phyloP scores from a whole-genome alignment of 768 basidiomycete genomes.

The Cyathus striatus region DNA sequence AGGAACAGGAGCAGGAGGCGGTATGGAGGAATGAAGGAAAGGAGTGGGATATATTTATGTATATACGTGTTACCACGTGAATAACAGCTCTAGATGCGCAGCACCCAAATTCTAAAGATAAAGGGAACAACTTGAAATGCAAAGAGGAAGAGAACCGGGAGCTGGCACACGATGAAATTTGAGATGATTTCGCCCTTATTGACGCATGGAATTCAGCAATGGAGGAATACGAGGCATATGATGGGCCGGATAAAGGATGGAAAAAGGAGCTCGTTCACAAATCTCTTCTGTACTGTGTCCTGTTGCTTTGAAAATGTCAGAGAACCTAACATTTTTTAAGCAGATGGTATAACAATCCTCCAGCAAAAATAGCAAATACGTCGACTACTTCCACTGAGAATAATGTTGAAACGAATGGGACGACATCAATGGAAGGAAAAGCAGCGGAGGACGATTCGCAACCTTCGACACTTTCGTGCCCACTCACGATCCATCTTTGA shows the following conservation, averaged over 20 bases:
- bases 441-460: conserved; percentile 37
- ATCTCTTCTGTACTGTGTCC: conserved; percentile 62
- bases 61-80: too few relatives aligned
- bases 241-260: conserved; percentile 71
- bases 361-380: conserved; percentile 19
- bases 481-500: conserved; percentile 59
- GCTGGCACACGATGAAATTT: conserved; percentile 70
- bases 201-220: conserved; percentile 82
- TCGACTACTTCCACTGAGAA: conserved; percentile 10
- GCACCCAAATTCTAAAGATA: too few relatives aligned
- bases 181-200: conserved; percentile 82
- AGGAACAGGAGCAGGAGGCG: too few relatives aligned
- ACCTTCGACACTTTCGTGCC: conserved; percentile 69
- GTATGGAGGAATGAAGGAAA: conserved; percentile 10
- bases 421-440: not conserved
- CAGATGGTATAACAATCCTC: conserved; percentile 79
- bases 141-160: conserved; percentile 64
- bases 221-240: conserved; percentile 71
- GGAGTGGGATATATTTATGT: too few relatives aligned
- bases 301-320: not conserved
- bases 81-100: too few relatives aligned
- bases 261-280: conserved; percentile 65
- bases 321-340: conserved; percentile 1
- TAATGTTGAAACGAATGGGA: not conserved
- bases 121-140: conserved; percentile 33